Evolutionary conservation across 805 yeast species (phyloP), one percentile per base, ranked within the genome.

Genomic region (Ogataea siamensis): DNA sequence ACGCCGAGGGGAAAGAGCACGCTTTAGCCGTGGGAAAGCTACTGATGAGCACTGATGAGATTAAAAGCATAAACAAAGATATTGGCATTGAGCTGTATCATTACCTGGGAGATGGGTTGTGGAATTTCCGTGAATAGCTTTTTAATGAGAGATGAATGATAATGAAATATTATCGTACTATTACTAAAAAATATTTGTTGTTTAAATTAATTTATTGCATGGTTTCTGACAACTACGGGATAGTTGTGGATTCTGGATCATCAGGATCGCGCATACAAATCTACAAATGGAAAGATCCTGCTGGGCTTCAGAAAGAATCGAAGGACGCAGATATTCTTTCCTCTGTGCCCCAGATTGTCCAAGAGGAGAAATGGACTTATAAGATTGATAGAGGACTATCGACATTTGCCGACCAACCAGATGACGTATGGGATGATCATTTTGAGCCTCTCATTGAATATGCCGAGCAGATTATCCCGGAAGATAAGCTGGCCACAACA

Each of bases 201-300:
- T n/a, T n/a, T n/a, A n/a, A n/a, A 19, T 25, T 34, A 28, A 34
- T 15, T 40, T 24, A 29, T 28, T 19, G 13, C 9, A 32, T 37
- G 40, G 34, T 31, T 30, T 36, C 48, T 23, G 48, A 48, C 7
- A 54, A 70, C 34, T 89, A 86, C 66, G 97, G 96, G 18, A 81
- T 93, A 20, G 94, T 91, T 11, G 74, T 91, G 3, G 99, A 91
- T 61, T 87, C 97, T 0, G 99, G 99, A 1, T 88, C 97, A 1
- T 85, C 95, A 0, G 99, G 99, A 1, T 87, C 97, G 4, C 68
- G 99, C 37, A 71, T 85, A 11, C 89, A 87, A 58, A 75, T 91
- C 8, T 91, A 86, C 58, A 70, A 73, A 43, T 91, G 96, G 96
- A 72, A 73, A 10, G 79, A 80, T 50, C 68, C 80, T 1, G 34